Base-by-base conservation (phyloP, 108 stramenopile species). In the Cyclotella baltica region DNA sequence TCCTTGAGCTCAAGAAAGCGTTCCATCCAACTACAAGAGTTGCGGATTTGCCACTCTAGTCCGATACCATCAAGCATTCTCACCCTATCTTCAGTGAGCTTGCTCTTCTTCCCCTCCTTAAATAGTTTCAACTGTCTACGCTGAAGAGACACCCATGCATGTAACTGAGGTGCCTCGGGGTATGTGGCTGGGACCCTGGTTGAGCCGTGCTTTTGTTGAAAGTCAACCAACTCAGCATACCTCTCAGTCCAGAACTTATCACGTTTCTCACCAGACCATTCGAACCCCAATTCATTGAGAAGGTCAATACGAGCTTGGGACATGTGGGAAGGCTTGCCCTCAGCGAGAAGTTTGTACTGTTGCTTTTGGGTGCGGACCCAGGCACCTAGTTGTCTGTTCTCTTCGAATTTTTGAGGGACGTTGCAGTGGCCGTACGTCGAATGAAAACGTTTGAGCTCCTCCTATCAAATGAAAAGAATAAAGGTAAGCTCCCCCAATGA, bases 281-380 rank as follows among this genome's bases (percentile, higher is more conserved):
- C 70, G 75, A 91, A 91, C 13, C 81, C 87, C 22, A 89, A 27
- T 15, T 66, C 46, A 37, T 86, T 64, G n/a, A 91, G 78, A 37
- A 86, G 63, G 0, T 81, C 72, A 20, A 89, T 82, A 18, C 90
- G 83, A 27, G 64, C 75, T 29, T 62, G 72, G 2, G 90, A 85
- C 69, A 91, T 80, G 59, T 88, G 86, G 2, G 77, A 83, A 23
- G 73, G 64, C 13, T 82, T 81, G 6, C 90, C 90, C 48, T 88
- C 81, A 19, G 59, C 20, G 36, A 79, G 40, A 27, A 86, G 37
- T 34, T 85, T 83, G 78, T 80, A 87, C 65, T 91, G 88, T 11
- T 85, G 80, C 51, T 88, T 83, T 62, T 91, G 90, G 38, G 85
- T 80, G 38, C 86, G 84, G 29, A 86, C 70, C 89, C 89, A 90